A percentile compares a stretch with the other conserved stretches of the same genome.
Conservation (phyloP, 1,284 basidiomycete species). For the Taiwanofungus camphoratus region DNA sequence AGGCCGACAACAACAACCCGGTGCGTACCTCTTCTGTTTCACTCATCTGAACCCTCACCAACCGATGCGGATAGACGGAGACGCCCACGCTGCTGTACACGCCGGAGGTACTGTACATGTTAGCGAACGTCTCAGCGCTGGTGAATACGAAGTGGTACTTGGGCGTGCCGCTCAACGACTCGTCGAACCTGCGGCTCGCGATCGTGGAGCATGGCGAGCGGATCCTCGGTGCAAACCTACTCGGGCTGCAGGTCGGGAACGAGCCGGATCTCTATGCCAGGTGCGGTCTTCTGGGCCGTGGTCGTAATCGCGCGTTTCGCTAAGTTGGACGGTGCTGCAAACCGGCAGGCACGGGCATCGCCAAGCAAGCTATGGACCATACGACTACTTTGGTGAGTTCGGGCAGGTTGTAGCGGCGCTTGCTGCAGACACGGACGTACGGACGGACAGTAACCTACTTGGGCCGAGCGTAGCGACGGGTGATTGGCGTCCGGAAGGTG, state of each 20-base stretch:
- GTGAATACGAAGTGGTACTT: conserved; percentile 37
- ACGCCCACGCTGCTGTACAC: conserved; percentile 40
- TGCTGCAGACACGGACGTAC: conserved; percentile 34
- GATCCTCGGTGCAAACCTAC: conserved; percentile 37
- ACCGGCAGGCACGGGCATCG: conserved; percentile 26
- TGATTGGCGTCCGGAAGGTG: conserved; percentile 42
- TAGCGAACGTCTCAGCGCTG: conserved; percentile 35
- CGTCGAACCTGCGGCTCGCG: conserved; percentile 36
- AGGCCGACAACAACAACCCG: conserved; percentile 15
- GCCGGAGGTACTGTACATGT: conserved; percentile 34
- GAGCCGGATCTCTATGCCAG: conserved; percentile 50
- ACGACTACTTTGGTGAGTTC: conserved; percentile 48
- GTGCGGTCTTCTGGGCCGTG: conserved; percentile 20
- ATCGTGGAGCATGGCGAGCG: conserved; percentile 40
- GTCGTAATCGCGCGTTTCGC: no score
- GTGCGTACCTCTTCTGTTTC: conserved; percentile 34
- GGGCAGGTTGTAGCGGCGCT: conserved; percentile 35
- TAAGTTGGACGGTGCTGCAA: no score
- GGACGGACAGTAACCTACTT: conserved; percentile 45
- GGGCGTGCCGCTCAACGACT: conserved; percentile 49
- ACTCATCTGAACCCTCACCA: conserved; percentile 40
- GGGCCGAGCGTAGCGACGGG: conserved; percentile 53
- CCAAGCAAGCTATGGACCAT: conserved; percentile 31
- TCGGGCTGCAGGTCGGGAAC: conserved; percentile 46
- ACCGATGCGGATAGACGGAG: conserved; percentile 29